A percentile compares a stretch with the other conserved stretches of the same genome.
These are phyloP conservation scores for Colletotrichum simmondsii DNA, from an alignment of 2,329 filamentous ascomycete species.

Conservation along the genomic window DNA sequence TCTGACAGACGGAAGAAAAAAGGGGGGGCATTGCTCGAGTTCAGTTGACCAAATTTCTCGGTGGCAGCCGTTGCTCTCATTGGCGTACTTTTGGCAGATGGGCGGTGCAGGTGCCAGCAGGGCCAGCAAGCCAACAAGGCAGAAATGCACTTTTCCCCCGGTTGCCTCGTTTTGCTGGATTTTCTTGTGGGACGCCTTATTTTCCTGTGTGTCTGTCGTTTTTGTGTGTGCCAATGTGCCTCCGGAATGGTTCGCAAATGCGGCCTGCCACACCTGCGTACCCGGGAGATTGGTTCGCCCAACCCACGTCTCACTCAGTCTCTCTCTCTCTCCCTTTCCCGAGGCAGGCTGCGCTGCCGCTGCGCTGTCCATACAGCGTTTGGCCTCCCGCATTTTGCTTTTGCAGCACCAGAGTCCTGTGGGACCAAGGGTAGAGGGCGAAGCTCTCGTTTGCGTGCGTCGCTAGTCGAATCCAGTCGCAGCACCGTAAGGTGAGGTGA, in stretches of 20 bases:
- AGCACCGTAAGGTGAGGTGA: neutral
- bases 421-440: neutral
- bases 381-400: neutral
- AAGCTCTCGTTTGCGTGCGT: slow-evolving; percentile 4
- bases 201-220: neutral
- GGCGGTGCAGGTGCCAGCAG: slow-evolving; percentile 24
- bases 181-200: slow-evolving; percentile 21
- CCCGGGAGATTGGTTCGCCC: slow-evolving; percentile 27
- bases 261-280: neutral
- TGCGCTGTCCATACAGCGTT: neutral
- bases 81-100: slow-evolving; percentile 4
- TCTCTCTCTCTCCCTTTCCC: neutral
- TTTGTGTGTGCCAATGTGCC: neutral
- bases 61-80: slow-evolving; percentile 7
- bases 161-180: slow-evolving; percentile 12
- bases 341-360: neutral
- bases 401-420: neutral
- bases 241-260: slow-evolving; percentile 26
- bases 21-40: slow-evolving; percentile 11
- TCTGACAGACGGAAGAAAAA: neutral
- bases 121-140: slow-evolving; percentile 24
- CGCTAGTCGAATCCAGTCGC: neutral
- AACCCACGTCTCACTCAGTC: neutral
- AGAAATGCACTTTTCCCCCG: slow-evolving; percentile 12
- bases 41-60: slow-evolving; percentile 15